Evolutionary conservation across 73 alveolate species (phyloP).

Genomic region (Tetrahymena malaccensis): DNA sequence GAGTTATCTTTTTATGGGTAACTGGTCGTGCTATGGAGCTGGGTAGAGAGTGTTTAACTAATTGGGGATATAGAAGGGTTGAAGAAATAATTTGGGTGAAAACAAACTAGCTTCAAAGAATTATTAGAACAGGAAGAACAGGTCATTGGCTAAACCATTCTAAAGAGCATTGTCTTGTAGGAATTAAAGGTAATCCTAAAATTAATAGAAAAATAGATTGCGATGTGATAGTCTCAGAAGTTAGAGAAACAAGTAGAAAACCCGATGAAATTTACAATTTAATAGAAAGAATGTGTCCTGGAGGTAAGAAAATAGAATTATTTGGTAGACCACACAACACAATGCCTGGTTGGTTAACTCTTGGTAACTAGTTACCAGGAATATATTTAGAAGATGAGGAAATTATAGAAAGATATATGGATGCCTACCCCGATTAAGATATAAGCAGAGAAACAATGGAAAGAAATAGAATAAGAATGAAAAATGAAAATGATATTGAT

Average conservation of each 20-base stretch:
- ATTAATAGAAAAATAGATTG: constrained; percentile 68
- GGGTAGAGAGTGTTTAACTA: constrained; percentile 91
- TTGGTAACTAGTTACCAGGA: constrained; percentile 85
- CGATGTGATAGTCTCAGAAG: constrained; percentile 90
- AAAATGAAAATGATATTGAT: constrained; percentile 20
- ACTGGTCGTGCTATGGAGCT: constrained; percentile 98
- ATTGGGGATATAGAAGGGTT: constrained; percentile 85
- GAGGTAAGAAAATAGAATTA: constrained; percentile 88
- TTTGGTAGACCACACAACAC: constrained; percentile 90
- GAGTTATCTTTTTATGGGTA: constrained; percentile 95
- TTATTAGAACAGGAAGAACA: constrained; percentile 95
- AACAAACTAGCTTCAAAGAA: constrained; percentile 87
- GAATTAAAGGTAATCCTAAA: constrained; percentile 75
- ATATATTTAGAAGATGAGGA: constrained; percentile 71
- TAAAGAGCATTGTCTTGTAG: constrained; percentile 89
- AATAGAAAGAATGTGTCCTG: constrained; percentile 85
- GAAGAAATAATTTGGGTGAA: constrained; percentile 98
- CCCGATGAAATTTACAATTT: constrained; percentile 96
- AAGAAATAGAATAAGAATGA: constrained; percentile 10
- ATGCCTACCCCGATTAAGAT: constrained; percentile 63
- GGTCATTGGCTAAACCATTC: constrained; percentile 97
- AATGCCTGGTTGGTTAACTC: constrained; percentile 80
- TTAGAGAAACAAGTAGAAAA: constrained; percentile 92
- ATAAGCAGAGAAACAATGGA: constrained; percentile 19
- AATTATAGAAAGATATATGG: constrained; percentile 58